Conservation (phyloP, 176 grass and related monocot genomes). For the Ananas comosus region DNA sequence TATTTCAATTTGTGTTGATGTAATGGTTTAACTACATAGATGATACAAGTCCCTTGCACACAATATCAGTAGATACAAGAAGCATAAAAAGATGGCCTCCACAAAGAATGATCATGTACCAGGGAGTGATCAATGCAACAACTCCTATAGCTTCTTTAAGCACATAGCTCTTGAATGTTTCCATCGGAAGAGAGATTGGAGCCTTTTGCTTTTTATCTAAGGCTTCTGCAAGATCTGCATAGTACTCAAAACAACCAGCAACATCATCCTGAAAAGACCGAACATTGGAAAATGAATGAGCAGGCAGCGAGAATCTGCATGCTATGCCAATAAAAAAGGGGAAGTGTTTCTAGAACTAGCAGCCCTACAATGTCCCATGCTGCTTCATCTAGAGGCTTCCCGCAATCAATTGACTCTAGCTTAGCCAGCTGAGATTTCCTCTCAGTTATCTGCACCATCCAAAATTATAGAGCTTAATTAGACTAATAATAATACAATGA, state of each 20-base stretch:
- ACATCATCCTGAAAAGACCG: constrained; percentile 80
- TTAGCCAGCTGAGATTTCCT: constrained; percentile 75
- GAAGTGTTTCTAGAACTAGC: not conserved
- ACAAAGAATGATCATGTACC: constrained; percentile 30
- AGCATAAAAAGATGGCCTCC: not conserved
- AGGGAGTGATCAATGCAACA: constrained; percentile 89
- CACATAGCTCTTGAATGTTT: constrained; percentile 80
- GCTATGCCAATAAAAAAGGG: not conserved
- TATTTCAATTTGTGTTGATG: constrained; percentile 1
- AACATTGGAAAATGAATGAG: not conserved
- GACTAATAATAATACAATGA: not conserved
- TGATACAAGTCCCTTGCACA: not conserved
- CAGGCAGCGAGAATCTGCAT: not conserved
- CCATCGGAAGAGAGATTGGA: constrained; percentile 67
- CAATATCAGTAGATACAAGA: not conserved
- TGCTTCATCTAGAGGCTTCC: constrained; percentile 96
- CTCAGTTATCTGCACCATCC: constrained; percentile 53
- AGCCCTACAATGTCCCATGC: constrained; percentile 85
- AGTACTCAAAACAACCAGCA: constrained; percentile 95
- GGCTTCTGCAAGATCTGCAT: constrained; percentile 64
- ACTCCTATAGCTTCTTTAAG: constrained; percentile 89
- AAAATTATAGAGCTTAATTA: not conserved
- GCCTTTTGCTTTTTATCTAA: constrained; percentile 85
- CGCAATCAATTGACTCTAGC: constrained; percentile 75
- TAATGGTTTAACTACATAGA: not conserved